Base-by-base conservation (phyloP, 2,329 filamentous ascomycete species). In the Xylaria sp. region DNA sequence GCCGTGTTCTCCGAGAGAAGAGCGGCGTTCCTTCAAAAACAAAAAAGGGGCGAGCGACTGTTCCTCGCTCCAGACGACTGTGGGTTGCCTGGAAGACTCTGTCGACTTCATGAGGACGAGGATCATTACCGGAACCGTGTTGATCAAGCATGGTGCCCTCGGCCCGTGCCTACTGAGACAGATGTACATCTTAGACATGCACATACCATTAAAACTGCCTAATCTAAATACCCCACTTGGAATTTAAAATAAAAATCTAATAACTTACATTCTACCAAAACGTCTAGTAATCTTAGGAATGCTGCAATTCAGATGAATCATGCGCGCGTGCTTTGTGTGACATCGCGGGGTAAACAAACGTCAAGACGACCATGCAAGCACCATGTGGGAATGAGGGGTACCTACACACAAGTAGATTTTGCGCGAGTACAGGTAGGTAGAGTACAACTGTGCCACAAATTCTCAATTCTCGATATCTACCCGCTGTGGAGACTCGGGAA, bases 1-100 rank as follows among this genome's bases (percentile, higher is more conserved):
- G 89, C 15, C 80, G 89, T 49, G 87, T 90, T n/a, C 75, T 92
- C 31, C 79, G 82, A 63, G 81, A 84, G 56, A 72, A 69, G 53
- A 73, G 62, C 9, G 71, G 71, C 5, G 67, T 69, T 9, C 69
- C 67, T 26, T 74, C 72, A 2, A 68, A 70, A n/a, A 72, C 67
- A 20, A 73, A 71, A 49, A 74, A 66, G 44, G 74, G 73, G 7
- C 71, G 75, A 28, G 77, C 75, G 9, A 78, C 76, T 4, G 77
- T 79, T 3, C 74, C 77, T 59, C 75, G 71, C 1, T 70, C 62
- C 7, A 76, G 77, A 38, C 73, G 78, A 7, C 15, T 79, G 33
- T 77, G 75, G 77, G 77, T 79, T 46, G 77, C 75, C 15, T 79
- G 77, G 76, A 78, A 76, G 70, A 77, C 71, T 48, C 69, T 78